A percentile compares a stretch with the other conserved stretches of the same genome.
These are phyloP conservation scores for Sphaceloma murrayae DNA, from an alignment of 2,329 filamentous ascomycete genomes.

Conservation along the genomic window DNA sequence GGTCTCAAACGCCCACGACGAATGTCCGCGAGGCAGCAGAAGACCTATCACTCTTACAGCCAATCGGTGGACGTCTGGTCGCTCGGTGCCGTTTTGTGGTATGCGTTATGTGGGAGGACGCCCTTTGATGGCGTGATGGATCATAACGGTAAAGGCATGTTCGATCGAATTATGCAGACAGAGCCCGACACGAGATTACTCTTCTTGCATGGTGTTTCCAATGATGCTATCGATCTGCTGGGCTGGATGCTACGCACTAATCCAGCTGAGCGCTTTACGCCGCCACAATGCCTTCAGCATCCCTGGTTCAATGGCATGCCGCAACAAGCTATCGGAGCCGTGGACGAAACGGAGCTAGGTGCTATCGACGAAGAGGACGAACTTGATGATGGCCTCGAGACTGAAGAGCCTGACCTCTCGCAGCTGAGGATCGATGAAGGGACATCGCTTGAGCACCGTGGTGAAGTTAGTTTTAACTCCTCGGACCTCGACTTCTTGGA, in stretches of 20 bases:
- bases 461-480: slow-evolving; percentile 28
- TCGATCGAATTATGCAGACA: slow-evolving; percentile 77
- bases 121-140: slow-evolving; percentile 74
- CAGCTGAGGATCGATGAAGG: slow-evolving; percentile 53
- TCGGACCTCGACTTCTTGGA: slow-evolving; percentile 32
- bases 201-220: slow-evolving; percentile 49
- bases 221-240: slow-evolving; percentile 63
- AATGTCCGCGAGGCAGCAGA: slow-evolving; percentile 31
- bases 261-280: slow-evolving; percentile 65
- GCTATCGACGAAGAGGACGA: slow-evolving; percentile 52
- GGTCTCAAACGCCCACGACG: slow-evolving; percentile 50
- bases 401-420: slow-evolving; percentile 44
- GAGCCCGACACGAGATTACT: slow-evolving; percentile 59
- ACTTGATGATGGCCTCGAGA: slow-evolving; percentile 39
- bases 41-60: slow-evolving; percentile 58
- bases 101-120: slow-evolving; percentile 65
- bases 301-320: slow-evolving; percentile 58
- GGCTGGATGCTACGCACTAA: slow-evolving; percentile 70
- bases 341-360: slow-evolving; percentile 24
- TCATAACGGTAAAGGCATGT: slow-evolving; percentile 66
- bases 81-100: slow-evolving; percentile 83
- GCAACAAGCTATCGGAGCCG: slow-evolving; percentile 25
- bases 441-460: slow-evolving; percentile 17
- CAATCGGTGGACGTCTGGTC: slow-evolving; percentile 97
- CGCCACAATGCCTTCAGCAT: slow-evolving; percentile 59